A percentile compares a stretch with the other conserved stretches of the same genome.
phyloP scores from a whole-genome alignment of 2,329 filamentous ascomycete species.

The Cercospora berteroae region DNA sequence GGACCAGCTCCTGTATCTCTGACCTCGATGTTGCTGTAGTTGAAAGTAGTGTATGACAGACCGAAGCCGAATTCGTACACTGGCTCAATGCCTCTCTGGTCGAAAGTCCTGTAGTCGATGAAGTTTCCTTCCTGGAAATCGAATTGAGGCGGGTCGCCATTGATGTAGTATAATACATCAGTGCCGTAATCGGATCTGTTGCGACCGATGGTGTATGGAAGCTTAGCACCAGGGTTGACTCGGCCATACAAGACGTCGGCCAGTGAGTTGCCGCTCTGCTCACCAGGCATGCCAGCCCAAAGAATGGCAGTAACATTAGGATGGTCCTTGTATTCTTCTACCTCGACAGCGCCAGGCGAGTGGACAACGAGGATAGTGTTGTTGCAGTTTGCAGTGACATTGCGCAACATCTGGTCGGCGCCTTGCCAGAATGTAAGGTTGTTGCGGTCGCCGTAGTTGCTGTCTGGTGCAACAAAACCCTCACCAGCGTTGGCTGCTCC shows the following conservation, averaged over 20 bases:
- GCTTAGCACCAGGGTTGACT: slow-evolving; percentile 23
- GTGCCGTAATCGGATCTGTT: slow-evolving; percentile 66
- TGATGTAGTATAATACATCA: slow-evolving; percentile 61
- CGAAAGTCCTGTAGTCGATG: slow-evolving; percentile 78
- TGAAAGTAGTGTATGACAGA: slow-evolving; percentile 75
- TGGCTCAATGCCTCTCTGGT: slow-evolving; percentile 62
- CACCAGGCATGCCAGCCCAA: slow-evolving; percentile 58
- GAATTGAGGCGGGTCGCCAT: slow-evolving; percentile 68
- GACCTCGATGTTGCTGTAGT: slow-evolving; percentile 65
- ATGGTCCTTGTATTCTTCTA: slow-evolving; percentile 77
- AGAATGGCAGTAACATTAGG: slow-evolving; percentile 75
- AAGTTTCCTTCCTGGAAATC: slow-evolving; percentile 76
- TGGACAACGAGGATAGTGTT: slow-evolving; percentile 82
- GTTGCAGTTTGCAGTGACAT: slow-evolving; percentile 32
- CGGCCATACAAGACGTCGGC: slow-evolving; percentile 24
- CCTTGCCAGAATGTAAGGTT: slow-evolving; percentile 56
- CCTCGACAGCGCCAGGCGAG: slow-evolving; percentile 74
- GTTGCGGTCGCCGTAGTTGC: slow-evolving; percentile 82
- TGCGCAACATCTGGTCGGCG: slow-evolving; percentile 29
- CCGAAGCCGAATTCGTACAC: slow-evolving; percentile 53
- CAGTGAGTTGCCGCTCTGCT: slow-evolving; percentile 31
- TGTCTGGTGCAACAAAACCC: slow-evolving; percentile 76
- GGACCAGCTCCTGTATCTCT: slow-evolving; percentile 46
- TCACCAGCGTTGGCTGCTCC: slow-evolving; percentile 85
- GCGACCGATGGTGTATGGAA: slow-evolving; percentile 69